Evolutionary conservation across 345 rosid species (phyloP), one percentile per base, ranked within the genome.

Genomic region (Salix udensis): DNA sequence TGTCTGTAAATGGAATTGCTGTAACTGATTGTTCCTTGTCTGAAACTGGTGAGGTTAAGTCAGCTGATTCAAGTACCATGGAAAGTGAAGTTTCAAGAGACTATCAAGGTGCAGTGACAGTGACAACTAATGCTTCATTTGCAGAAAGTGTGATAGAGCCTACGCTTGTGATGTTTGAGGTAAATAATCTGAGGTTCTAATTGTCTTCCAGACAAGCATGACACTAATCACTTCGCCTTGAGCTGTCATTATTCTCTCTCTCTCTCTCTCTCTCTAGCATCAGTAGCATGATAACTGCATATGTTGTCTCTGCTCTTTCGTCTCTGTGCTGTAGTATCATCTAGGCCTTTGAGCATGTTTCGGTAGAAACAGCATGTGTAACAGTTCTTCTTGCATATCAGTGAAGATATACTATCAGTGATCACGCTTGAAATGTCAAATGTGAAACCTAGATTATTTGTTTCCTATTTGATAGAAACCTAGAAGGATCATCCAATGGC

Each of bases 101-200:
- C 72, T 70, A 76, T 80, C 85, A 85, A 70, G 87, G 83, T 76
- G 76, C 90, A 79, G 79, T 82, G 44, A 87, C 86, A 46, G 80
- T 81, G 39, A 39, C 88, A 50, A 84, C 89, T 68, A 91, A 87
- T 89, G 91, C 96, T 80, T 89, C 96, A 74, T 81, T 79, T 76
- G 94, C 99, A 52, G 98, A 96, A 82, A 85, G 85, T 76, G 92
- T 88, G 67, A 88, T 96, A 76, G 98, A 93, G 86, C 98, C 99
- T 19, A 87, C 97, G 66, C 97, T 96, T 84, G 98, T 96, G 71
- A 89, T 92, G 98, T 84, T 93, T 86, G 99, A 96, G 97, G 99
- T 96, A 88, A 82, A 55, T 14, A 42, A 21, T 34, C 6, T 23
- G 19, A 36, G 31, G n/a, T 37, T 67, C 39, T 30, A 13, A 13